Evolutionary conservation across 371 early-diverging fungal genomes (phyloP).

Genomic region (Amoeboaphelidium protococcarum): DNA sequence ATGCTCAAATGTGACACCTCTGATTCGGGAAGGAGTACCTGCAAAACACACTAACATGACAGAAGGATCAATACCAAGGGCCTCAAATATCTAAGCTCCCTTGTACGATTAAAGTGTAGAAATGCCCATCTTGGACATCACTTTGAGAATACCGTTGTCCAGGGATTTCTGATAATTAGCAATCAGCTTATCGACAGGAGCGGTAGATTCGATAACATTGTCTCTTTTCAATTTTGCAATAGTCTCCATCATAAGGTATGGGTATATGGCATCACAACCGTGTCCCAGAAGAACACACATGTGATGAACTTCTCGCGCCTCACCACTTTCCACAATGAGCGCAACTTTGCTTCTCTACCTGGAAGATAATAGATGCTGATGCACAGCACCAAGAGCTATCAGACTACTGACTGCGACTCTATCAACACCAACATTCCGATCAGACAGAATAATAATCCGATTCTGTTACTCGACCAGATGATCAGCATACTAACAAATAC

Average conservation of each 20-base stretch:
- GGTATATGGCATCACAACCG: conserved; percentile 87
- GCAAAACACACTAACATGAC: conserved; percentile 72
- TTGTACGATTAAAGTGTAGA: conserved; percentile 89
- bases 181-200: conserved; percentile 26
- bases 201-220: conserved; percentile 12
- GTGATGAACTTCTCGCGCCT: conserved; percentile 89
- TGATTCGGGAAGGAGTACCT: conserved; percentile 82
- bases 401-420: conserved; percentile 63
- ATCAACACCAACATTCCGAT: conserved; percentile 28
- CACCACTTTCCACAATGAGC: conserved; percentile 68
- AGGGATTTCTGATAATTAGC: conserved; percentile 55
- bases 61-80: conserved; percentile 60
- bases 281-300: conserved; percentile 84
- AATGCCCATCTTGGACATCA: conserved; percentile 98
- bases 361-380: conserved; percentile 64
- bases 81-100: conserved; percentile 94
- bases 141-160: conserved; percentile 80
- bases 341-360: conserved; percentile 68
- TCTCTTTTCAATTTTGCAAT: conserved; percentile 67
- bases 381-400: conserved; percentile 79
- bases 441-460: conserved; percentile 58
- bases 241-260: conserved; percentile 64
- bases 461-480: conserved; percentile 38
- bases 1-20: conserved; percentile 51
- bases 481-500: conserved; percentile 53